Evolutionary conservation across 1,139 yeast genomes (phyloP).

Genomic region (Hemisphaericaspora xylanilytica): DNA sequence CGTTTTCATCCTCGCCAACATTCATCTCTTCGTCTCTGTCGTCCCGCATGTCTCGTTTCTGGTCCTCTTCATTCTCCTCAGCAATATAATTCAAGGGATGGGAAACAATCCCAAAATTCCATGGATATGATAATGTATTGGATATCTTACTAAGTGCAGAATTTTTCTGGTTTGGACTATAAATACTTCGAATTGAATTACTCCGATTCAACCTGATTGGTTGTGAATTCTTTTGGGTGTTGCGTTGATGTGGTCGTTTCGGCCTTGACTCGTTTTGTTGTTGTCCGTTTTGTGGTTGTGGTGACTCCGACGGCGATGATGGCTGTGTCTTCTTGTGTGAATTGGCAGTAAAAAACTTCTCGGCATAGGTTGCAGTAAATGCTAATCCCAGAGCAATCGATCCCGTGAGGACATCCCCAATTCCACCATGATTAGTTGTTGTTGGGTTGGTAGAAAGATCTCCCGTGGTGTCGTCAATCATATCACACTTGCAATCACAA

Average conservation of each 20-base stretch:
- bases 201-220: neutral
- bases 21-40: neutral
- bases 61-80: neutral
- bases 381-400: slow-evolving; percentile 12
- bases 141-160: neutral
- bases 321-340: neutral
- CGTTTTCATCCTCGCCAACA: neutral
- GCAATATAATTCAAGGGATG: slow-evolving; percentile 1
- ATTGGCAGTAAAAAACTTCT: slow-evolving; percentile 11
- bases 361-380: slow-evolving; percentile 12
- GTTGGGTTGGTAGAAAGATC: slow-evolving; percentile 22
- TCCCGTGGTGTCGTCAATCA: no score
- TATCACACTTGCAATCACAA: no score
- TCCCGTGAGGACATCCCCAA: no score
- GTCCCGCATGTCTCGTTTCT: neutral
- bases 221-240: no score
- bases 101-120: slow-evolving; percentile 9
- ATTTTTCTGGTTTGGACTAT: neutral
- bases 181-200: no score
- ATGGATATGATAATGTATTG: slow-evolving; percentile 4
- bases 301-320: neutral
- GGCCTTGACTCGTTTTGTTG: no score
- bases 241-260: neutral
- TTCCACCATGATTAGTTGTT: neutral
- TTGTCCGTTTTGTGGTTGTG: neutral